Evolutionary conservation across 164 flowering plant species (phyloP).

Genomic region (Tetrastigma voinierianum): DNA sequence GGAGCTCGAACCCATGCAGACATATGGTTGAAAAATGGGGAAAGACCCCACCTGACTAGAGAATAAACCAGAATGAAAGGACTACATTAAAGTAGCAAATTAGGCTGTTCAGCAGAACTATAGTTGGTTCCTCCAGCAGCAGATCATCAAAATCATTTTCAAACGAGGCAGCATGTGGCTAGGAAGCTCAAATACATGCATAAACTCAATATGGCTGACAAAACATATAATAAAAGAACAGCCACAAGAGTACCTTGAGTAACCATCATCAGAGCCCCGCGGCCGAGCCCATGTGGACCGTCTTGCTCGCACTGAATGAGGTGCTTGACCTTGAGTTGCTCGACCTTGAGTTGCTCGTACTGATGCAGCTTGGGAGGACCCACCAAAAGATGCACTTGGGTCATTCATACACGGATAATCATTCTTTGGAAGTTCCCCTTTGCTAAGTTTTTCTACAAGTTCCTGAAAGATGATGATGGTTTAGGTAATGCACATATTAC

Average conservation of each 20-base stretch:
- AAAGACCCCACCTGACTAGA: no score
- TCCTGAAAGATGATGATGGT: conserved; percentile 47
- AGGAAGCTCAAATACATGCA: background rate
- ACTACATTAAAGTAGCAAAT: no score
- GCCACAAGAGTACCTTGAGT: conserved; percentile 58
- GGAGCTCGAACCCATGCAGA: no score
- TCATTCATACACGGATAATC: conserved; percentile 91
- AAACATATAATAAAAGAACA: background rate
- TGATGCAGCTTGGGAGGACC: conserved; percentile 38
- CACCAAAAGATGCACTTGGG: conserved; percentile 61
- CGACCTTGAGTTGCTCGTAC: conserved; percentile 25
- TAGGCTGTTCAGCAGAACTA: no score
- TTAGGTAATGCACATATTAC: background rate
- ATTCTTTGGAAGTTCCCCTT: conserved; percentile 75
- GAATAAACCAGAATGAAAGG: no score
- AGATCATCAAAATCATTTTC: no score
- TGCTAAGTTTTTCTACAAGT: conserved; percentile 73
- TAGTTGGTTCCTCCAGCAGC: no score
- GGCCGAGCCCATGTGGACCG: conserved; percentile 94
- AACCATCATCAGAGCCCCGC: conserved; percentile 87
- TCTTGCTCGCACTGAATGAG: conserved; percentile 95
- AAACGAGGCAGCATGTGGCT: no score
- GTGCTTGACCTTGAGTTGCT: conserved; percentile 44
- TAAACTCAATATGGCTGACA: background rate
- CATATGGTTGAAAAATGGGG: no score